Conservation (phyloP, 2,329 filamentous ascomycete genomes). For the Lasiodiplodia hormozganensis region DNA sequence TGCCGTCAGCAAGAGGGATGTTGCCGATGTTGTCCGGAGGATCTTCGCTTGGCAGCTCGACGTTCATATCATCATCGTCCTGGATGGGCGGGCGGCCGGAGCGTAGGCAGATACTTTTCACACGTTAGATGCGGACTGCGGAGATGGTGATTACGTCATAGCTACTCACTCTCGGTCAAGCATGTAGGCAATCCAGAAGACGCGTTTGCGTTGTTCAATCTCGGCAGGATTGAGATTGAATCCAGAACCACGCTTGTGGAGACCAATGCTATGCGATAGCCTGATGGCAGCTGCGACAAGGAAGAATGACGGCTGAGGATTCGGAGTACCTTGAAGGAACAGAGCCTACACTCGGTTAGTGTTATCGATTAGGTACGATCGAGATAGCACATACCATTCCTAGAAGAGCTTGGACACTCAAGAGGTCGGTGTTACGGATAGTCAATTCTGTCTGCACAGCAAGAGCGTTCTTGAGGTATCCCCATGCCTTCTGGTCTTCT, state of each 20-base stretch:
- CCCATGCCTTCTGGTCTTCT: constrained; percentile 94
- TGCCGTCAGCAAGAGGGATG: constrained; percentile 86
- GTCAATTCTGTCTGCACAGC: constrained; percentile 90
- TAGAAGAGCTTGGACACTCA: constrained; percentile 91
- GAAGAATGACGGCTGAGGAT: constrained; percentile 92
- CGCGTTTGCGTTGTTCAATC: constrained; percentile 84
- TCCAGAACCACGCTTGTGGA: constrained; percentile 90
- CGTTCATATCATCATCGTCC: constrained; percentile 89
- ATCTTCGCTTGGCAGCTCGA: constrained; percentile 89
- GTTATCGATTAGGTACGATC: constrained; percentile 33
- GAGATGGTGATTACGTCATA: background rate
- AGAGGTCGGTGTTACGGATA: constrained; percentile 92
- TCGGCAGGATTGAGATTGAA: constrained; percentile 95
- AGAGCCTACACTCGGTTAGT: constrained; percentile 61
- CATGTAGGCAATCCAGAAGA: constrained; percentile 80
- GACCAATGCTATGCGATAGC: constrained; percentile 88
- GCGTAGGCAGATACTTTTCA: constrained; percentile 67
- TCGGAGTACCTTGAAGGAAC: constrained; percentile 95
- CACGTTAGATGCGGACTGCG: constrained; percentile 32
- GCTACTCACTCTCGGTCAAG: constrained; percentile 72
- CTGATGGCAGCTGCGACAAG: constrained; percentile 90
- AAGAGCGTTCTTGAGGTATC: constrained; percentile 95
- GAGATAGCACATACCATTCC: constrained; percentile 70
- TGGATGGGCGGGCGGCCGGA: constrained; percentile 76
- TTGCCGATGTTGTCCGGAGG: constrained; percentile 93